Base-by-base conservation (phyloP, 1,139 yeast genomes). In the Magnusiomyces fungicola region DNA sequence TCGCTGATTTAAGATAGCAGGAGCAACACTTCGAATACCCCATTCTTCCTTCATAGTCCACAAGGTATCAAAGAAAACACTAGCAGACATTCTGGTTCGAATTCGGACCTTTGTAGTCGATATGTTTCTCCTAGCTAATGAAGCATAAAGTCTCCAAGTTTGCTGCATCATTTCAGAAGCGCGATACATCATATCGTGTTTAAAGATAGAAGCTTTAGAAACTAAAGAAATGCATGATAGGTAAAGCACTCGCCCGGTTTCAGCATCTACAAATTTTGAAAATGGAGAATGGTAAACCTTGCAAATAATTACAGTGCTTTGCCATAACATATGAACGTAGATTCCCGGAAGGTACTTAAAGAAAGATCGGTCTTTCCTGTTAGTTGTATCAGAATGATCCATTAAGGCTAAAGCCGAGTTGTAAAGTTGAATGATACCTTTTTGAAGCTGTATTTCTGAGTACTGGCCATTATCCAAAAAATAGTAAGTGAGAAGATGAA, bases 141-240 rank as follows among this genome's bases (percentile, higher is more conserved):
- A 72, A 50, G 80, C 77, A 65, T 85, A 85, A 53, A 89, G 73
- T 56, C 84, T 88, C 98, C 98, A 92, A 74, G 88, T 82, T 60
- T 89, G 89, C 58, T 86, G 79, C 92, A 92, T 87, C 52, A 92
- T 88, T 19, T 96, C 97, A 49, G 95, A 83, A 0, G 95, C 86
- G 56, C 97, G 76, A 65, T 85, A 87, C 1, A 97, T 89, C 74
- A 92, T 82, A 63, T 92, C 98, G 65, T 90, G 94, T 60, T 87
- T 87, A 58, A 88, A 71, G 40, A 90, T 83, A 0, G 96, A 87
- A 0, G 96, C 95, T 53, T 79, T 79, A 47, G 81, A 78, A 1
- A 92, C 81, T 45, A 86, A 69, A 23, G 77, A 74, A 14, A 87
- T 80, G 1, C 95, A 94, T 22, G 73, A 72, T 55, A 79, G 78